These are phyloP conservation scores for Annulohypoxylon truncatum DNA, from an alignment of 2,329 filamentous ascomycete species.

Conservation along the genomic window DNA sequence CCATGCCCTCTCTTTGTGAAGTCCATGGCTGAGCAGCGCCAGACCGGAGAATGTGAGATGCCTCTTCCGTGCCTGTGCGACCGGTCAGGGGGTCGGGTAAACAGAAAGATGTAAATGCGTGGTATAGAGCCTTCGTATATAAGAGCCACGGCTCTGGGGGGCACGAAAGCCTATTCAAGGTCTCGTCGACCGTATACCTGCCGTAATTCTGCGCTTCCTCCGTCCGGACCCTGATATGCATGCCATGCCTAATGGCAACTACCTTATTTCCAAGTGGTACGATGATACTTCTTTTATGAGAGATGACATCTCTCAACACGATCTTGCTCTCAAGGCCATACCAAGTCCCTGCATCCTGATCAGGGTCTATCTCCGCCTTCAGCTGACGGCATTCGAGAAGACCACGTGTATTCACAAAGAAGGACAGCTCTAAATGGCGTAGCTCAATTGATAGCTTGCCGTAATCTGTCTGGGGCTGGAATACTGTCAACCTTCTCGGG, in stretches of 20 bases:
- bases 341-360: slow-evolving; percentile 70
- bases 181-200: slow-evolving; percentile 64
- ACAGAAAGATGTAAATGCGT: slow-evolving; percentile 69
- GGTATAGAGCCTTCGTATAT: slow-evolving; percentile 66
- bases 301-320: slow-evolving; percentile 62
- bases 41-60: slow-evolving; percentile 61
- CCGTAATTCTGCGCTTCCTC: slow-evolving; percentile 55
- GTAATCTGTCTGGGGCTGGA: slow-evolving; percentile 54
- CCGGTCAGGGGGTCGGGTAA: slow-evolving; percentile 68
- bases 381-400: slow-evolving; percentile 63
- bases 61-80: slow-evolving; percentile 71
- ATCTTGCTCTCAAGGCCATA: slow-evolving; percentile 70
- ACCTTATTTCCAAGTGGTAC: slow-evolving; percentile 62
- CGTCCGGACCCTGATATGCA: slow-evolving; percentile 58
- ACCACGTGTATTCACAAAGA: slow-evolving; percentile 58
- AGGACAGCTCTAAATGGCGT: slow-evolving; percentile 63
- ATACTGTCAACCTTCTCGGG: slow-evolving; percentile 57
- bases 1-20: slow-evolving; percentile 39
- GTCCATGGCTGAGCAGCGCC: slow-evolving; percentile 64
- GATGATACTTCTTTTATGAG: slow-evolving; percentile 62
- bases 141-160: slow-evolving; percentile 65
- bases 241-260: slow-evolving; percentile 44
- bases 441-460: slow-evolving; percentile 60
- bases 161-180: slow-evolving; percentile 67
- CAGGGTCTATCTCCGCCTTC: slow-evolving; percentile 61